Base-by-base conservation (phyloP, 2,329 filamentous ascomycete species). In the Hymenoscyphus occultus region DNA sequence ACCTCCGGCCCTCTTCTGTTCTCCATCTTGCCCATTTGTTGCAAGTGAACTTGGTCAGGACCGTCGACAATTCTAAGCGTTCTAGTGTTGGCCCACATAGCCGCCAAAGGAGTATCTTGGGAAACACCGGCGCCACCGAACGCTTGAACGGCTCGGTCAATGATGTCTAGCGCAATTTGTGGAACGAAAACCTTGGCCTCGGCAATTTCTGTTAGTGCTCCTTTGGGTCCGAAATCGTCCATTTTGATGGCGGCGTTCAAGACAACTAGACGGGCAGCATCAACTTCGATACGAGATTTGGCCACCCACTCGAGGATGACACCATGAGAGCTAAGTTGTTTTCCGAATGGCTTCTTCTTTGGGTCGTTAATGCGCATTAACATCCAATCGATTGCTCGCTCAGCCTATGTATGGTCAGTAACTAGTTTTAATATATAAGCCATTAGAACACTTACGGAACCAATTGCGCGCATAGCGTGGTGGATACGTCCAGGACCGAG, bases 251-350 rank as follows among this genome's bases (percentile, higher is more conserved):
- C 95, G 1, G 95, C 95, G 79, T 98, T 97, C 69, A 97, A 87
- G 7, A 98, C 95, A 51, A 95, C 80, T 12, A 99, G 85, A 42
- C 95, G 90, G 0, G 94, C 92, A 0, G 93, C 87, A 77, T 98
- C 94, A 74, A 99, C 97, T 76, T 98, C 94, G 71, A 98, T 88
- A 39, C 95, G 89, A 1, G 92, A 95, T 75, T 89, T 91, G 56
- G 95, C 95, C 45, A 98, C 92, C 85, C 95, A 96, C 77, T 97
- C 92, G 51, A 98, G 86, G 78, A 97, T 94, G 45, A 97, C 91
- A 72, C 94, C 95, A 79, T 99, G 95, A 76, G 96, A 87, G 75
- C 86, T 85, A 54, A 99, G 86, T 64, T 88, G 84, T 80, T 96
- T 91, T 75, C 93, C 93, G 76, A 99, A 99, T 0, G 95, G 90